Conservation (phyloP, 257 asterid species). For the Nicotiana obtusifolia region DNA sequence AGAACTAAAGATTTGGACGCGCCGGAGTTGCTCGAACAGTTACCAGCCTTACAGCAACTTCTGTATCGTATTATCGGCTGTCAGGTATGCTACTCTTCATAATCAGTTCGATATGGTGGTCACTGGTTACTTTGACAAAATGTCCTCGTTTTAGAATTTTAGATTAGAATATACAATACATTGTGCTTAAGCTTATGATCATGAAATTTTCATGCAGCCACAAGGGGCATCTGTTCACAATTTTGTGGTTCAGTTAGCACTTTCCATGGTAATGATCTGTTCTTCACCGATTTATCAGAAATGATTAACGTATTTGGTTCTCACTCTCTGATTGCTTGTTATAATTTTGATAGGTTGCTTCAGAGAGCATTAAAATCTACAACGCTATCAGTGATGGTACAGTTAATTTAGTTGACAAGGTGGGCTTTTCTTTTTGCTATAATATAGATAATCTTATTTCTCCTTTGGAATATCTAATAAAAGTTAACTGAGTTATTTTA, state of each 20-base stretch:
- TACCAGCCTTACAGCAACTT: conserved; percentile 83
- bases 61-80: conserved; percentile 83
- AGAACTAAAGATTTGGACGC: conserved; percentile 89
- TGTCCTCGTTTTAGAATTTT: neutral
- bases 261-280: conserved; percentile 61
- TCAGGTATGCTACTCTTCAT: conserved; percentile 43
- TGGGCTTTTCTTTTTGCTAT: conserved; percentile 24
- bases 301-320: neutral
- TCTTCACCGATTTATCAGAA: neutral
- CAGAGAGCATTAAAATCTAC: conserved; percentile 85
- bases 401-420: conserved; percentile 96
- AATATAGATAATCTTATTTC: neutral
- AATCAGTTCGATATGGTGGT: conserved; percentile 7
- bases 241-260: conserved; percentile 81
- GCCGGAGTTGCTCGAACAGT: conserved; percentile 63
- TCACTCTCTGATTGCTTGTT: conserved; percentile 13
- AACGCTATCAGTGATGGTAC: conserved; percentile 84
- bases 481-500: conserved; percentile 17
- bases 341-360: conserved; percentile 59
- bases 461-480: neutral
- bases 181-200: conserved; percentile 11
- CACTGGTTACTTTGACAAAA: neutral
- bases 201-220: conserved; percentile 60
- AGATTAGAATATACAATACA: neutral
- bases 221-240: conserved; percentile 94